Evolutionary conservation across 371 early-diverging fungal genomes (phyloP).

Genomic region (Lichtheimia ornata): DNA sequence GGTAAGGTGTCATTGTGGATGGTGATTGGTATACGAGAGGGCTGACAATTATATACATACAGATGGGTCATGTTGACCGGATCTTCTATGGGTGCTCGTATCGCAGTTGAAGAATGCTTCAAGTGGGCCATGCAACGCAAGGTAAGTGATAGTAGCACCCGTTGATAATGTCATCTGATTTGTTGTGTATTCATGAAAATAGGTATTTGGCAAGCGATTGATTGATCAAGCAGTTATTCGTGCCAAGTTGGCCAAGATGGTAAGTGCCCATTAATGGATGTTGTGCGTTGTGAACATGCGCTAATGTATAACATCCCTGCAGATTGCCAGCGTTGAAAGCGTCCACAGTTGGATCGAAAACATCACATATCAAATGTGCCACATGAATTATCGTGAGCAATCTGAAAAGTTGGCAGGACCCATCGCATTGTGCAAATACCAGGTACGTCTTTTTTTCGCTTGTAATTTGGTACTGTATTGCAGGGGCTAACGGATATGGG

Average conservation of each 20-base stretch:
- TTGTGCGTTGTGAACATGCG: not conserved
- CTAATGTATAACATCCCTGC: conserved; percentile 12
- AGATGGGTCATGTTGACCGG: conserved; percentile 29
- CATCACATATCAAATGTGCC: conserved; percentile 68
- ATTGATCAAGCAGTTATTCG: conserved; percentile 69
- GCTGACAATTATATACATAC: too few species aligned
- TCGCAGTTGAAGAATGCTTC: conserved; percentile 51
- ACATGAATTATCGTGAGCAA: conserved; percentile 63
- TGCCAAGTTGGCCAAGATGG: conserved; percentile 61
- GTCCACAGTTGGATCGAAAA: conserved; percentile 63
- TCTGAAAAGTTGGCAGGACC: conserved; percentile 68
- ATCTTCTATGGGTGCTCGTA: conserved; percentile 18
- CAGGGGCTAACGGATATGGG: too few species aligned
- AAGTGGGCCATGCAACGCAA: conserved; percentile 47
- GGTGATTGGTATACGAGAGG: too few species aligned
- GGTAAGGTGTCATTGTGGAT: conserved; percentile 12
- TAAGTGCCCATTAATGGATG: conserved; percentile 8
- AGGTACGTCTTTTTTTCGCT: conserved; percentile 9
- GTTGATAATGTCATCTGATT: too few species aligned
- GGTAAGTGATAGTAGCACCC: too few species aligned
- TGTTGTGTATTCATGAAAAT: too few species aligned
- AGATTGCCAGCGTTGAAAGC: conserved; percentile 60
- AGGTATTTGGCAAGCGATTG: conserved; percentile 83
- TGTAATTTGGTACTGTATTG: too few species aligned
- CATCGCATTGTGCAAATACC: conserved; percentile 65